Conservation (phyloP, 805 yeast species). For the Teunomyces stri region DNA sequence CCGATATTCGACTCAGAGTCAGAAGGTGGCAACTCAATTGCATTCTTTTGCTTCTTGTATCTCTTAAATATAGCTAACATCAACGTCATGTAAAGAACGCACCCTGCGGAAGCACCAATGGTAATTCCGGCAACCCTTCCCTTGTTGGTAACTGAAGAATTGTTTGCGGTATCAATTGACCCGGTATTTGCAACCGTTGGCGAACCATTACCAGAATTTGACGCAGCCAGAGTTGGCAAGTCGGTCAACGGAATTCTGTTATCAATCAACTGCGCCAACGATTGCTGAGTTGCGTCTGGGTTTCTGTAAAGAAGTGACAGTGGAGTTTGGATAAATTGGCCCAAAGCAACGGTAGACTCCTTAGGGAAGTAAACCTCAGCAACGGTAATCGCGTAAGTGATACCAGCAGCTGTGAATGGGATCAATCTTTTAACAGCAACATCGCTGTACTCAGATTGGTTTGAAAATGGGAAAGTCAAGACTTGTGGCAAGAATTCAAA, state of each 20-base stretch:
- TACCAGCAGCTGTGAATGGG: constrained; percentile 61
- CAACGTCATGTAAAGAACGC: constrained; percentile 58
- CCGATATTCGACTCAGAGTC: constrained; percentile 40
- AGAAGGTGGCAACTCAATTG: constrained; percentile 38
- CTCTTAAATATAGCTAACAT: constrained; percentile 55
- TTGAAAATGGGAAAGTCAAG: constrained; percentile 58
- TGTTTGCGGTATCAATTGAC: constrained; percentile 28
- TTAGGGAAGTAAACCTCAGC: constrained; percentile 84
- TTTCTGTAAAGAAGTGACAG: constrained; percentile 62
- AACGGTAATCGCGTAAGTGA: constrained; percentile 72
- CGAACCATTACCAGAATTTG: constrained; percentile 5
- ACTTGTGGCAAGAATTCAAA: constrained; percentile 81
- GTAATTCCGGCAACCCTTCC: constrained; percentile 71
- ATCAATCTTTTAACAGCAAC: constrained; percentile 66
- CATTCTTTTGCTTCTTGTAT: constrained; percentile 41
- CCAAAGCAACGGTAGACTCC: constrained; percentile 47
- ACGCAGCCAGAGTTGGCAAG: constrained; percentile 19
- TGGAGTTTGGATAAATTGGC: constrained; percentile 45
- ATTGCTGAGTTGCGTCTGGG: constrained; percentile 50
- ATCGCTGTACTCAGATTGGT: constrained; percentile 25
- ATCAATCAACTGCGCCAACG: constrained; percentile 72
- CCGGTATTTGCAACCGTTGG: constrained; percentile 23
- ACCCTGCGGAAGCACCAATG: constrained; percentile 80
- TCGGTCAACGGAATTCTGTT: constrained; percentile 59
- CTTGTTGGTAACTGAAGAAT: constrained; percentile 17